Conservation (phyloP, 176 grass and related monocot species). For the Chloris gayana region DNA sequence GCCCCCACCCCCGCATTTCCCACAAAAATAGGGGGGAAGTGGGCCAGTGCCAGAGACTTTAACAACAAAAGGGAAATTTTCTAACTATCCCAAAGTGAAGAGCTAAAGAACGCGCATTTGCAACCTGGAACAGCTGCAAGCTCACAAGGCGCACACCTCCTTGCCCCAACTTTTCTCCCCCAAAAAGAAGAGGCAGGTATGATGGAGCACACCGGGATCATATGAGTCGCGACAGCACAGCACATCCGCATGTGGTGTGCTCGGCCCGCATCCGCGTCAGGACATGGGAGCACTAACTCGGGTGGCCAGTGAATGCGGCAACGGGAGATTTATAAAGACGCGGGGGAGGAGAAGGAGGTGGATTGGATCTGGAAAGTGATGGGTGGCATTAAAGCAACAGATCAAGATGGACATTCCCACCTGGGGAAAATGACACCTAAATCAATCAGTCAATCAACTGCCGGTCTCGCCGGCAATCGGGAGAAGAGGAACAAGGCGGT, state of each 20-base stretch:
- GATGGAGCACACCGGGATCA: conserved; percentile 52
- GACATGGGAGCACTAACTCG: conserved; percentile 56
- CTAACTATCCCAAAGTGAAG: conserved; percentile 33
- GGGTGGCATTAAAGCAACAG: conserved; percentile 39
- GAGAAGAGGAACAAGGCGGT: not conserved
- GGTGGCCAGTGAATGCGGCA: conserved; percentile 56
- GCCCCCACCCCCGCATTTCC: conserved; percentile 41
- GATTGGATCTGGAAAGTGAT: conserved; percentile 63
- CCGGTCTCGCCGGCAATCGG: not conserved
- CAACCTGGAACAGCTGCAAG: conserved; percentile 62
- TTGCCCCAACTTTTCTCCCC: conserved; percentile 1
- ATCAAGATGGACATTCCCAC: conserved; percentile 49
- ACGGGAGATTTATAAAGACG: conserved; percentile 47
- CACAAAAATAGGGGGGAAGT: conserved; percentile 45
- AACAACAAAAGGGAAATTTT: conserved; percentile 45
- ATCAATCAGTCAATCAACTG: conserved; percentile 4
- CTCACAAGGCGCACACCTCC: conserved; percentile 49
- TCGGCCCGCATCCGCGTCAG: conserved; percentile 37
- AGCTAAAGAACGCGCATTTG: conserved; percentile 40
- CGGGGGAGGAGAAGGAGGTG: conserved; percentile 4
- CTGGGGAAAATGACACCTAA: conserved; percentile 54
- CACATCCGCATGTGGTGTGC: conserved; percentile 46
- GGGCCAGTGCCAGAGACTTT: conserved; percentile 48
- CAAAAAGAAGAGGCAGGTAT: conserved; percentile 27
- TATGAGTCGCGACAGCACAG: conserved; percentile 53